Conservation (phyloP, 2,329 filamentous ascomycete species). For the Microsporum audouinii region DNA sequence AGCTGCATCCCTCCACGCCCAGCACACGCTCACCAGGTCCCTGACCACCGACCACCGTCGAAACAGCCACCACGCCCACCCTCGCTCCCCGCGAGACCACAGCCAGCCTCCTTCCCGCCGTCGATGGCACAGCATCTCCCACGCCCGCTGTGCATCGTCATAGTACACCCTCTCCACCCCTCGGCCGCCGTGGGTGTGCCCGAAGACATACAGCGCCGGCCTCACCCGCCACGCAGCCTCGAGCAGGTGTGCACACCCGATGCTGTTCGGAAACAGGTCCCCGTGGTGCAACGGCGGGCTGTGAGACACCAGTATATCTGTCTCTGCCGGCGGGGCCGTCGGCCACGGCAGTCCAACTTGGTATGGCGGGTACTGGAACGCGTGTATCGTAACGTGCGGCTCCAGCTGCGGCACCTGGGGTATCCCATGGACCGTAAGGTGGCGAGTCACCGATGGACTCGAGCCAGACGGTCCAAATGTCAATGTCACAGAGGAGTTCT, state of each 20-base stretch:
- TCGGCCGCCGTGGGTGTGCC: constrained; percentile 68
- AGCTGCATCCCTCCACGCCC: constrained; percentile 41
- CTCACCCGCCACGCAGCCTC: constrained; percentile 62
- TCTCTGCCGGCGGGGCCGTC: constrained; percentile 56
- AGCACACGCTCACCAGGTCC: constrained; percentile 11
- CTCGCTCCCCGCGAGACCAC: constrained; percentile 13
- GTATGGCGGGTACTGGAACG: constrained; percentile 57
- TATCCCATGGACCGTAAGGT: constrained; percentile 64
- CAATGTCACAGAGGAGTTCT: constrained; percentile 55
- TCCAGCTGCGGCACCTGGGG: constrained; percentile 59
- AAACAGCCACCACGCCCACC: constrained; percentile 10
- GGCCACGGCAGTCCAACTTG: constrained; percentile 58
- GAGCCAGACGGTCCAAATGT: constrained; percentile 42
- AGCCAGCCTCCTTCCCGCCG: constrained; percentile 21
- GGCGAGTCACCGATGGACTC: constrained; percentile 41
- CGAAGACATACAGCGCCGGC: constrained; percentile 69
- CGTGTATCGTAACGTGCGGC: constrained; percentile 60
- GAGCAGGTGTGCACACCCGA: constrained; percentile 62
- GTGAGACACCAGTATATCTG: constrained; percentile 72
- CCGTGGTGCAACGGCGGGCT: constrained; percentile 64
- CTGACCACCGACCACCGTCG: neutral
- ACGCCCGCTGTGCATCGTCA: constrained; percentile 59
- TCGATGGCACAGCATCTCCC: constrained; percentile 51
- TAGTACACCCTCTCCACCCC: constrained; percentile 61
- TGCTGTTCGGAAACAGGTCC: constrained; percentile 43